phyloP scores from a whole-genome alignment of 148 eudicot species.

The Rhododendron ferrugineum region DNA sequence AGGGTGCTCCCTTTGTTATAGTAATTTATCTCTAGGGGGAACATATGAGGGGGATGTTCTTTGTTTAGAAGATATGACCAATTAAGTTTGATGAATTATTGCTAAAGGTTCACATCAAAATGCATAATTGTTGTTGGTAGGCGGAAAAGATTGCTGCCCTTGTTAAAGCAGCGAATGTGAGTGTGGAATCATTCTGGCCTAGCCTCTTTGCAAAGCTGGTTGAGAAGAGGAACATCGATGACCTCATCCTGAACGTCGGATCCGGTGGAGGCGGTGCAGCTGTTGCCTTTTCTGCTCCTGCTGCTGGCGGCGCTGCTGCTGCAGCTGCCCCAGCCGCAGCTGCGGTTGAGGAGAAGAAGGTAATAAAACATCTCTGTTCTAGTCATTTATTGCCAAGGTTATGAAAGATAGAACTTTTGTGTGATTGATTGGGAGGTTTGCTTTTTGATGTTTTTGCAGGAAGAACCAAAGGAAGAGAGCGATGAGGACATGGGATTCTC shows the following conservation, averaged over 20 bases:
- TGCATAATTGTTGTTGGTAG: not conserved
- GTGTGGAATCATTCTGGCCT: slow-evolving; percentile 13
- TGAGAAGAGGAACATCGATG: slow-evolving; percentile 10
- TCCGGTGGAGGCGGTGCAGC: not conserved
- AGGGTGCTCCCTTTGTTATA: not conserved
- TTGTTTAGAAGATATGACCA: not conserved
- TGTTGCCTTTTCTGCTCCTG: not conserved
- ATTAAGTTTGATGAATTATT: not conserved
- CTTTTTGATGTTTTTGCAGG: not conserved
- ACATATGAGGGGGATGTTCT: not conserved
- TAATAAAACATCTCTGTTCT: not conserved
- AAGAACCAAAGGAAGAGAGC: slow-evolving; percentile 26
- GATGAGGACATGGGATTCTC: slow-evolving; percentile 26
- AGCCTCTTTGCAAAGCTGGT: slow-evolving; percentile 8
- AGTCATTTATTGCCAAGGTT: not conserved
- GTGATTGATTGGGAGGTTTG: not conserved
- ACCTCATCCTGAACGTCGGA: slow-evolving; percentile 8
- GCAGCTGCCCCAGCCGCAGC: not conserved
- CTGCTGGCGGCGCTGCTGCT: not conserved
- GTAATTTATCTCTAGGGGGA: not conserved
- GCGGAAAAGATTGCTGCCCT: slow-evolving; percentile 11
- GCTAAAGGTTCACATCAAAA: not conserved
- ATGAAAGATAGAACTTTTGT: not conserved
- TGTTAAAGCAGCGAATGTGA: slow-evolving; percentile 8
- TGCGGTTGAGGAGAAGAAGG: slow-evolving; percentile 14